Percentiles rank a stretch among this genome's conserved stretches.
Evolutionary conservation across 2,329 filamentous ascomycete genomes (phyloP).

Genomic region (Thelonectria blattea): DNA sequence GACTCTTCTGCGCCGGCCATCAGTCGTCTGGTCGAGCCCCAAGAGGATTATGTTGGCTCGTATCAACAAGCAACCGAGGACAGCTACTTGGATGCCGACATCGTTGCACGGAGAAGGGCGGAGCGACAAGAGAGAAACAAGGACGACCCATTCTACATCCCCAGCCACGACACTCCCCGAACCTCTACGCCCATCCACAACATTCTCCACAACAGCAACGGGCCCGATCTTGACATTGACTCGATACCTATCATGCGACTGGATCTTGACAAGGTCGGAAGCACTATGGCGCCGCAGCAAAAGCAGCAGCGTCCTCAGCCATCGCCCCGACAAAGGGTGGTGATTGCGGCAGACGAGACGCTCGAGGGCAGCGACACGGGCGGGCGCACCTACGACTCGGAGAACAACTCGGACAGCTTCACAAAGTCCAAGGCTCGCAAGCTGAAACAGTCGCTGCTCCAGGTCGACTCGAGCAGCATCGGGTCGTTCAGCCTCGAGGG

Average conservation of each 20-base stretch:
- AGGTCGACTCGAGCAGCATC: constrained; percentile 87
- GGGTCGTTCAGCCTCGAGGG: constrained; percentile 71
- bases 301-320: constrained; percentile 43
- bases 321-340: constrained; percentile 63
- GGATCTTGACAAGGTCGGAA: constrained; percentile 67
- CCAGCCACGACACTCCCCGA: constrained; percentile 59
- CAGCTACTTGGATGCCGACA: constrained; percentile 73
- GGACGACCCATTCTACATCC: constrained; percentile 96
- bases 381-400: constrained; percentile 61
- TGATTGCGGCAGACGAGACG: constrained; percentile 77
- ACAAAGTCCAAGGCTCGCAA: constrained; percentile 57
- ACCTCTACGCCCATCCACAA: constrained; percentile 80
- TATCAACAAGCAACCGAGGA: constrained; percentile 69
- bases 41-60: constrained; percentile 56
- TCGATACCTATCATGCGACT: constrained; percentile 96
- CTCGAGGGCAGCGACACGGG: constrained; percentile 58
- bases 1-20: constrained; percentile 61
- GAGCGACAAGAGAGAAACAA: constrained; percentile 83
- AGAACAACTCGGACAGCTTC: constrained; percentile 55
- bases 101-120: constrained; percentile 73
- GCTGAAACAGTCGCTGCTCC: constrained; percentile 70
- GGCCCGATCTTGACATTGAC: constrained; percentile 85
- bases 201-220: constrained; percentile 74
- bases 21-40: constrained; percentile 56
- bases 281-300: constrained; percentile 36